Conservation (phyloP, 441 rosid genomes). For the Arabidopsis lyrata region DNA sequence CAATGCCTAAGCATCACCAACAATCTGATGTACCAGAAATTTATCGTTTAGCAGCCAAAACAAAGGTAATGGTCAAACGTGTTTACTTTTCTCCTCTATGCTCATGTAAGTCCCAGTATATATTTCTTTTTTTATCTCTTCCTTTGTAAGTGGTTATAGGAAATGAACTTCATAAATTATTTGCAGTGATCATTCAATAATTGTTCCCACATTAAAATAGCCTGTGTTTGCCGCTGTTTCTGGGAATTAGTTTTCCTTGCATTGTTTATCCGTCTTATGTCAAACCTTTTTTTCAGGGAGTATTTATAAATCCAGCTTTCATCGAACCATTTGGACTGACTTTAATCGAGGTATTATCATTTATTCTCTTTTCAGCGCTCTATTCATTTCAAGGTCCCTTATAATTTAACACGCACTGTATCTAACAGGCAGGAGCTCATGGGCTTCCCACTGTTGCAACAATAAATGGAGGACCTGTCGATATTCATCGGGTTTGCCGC, state of each 20-base stretch:
- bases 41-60: constrained; percentile 91
- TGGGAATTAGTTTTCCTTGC: constrained; percentile 3
- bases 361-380: constrained; percentile 7
- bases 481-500: constrained; percentile 68
- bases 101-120: background rate
- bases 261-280: constrained; percentile 18
- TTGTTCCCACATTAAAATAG: background rate
- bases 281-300: constrained; percentile 64
- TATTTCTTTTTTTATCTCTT: background rate
- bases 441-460: constrained; percentile 96
- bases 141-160: background rate
- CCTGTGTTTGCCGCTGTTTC: constrained; percentile 13
- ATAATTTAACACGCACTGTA: constrained; percentile 11
- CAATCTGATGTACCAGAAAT: constrained; percentile 94
- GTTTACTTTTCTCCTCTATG: constrained; percentile 3
- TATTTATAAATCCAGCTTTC: constrained; percentile 92
- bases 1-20: constrained; percentile 97
- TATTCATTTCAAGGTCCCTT: background rate
- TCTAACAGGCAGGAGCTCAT: constrained; percentile 85
- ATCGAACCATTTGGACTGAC: constrained; percentile 96
- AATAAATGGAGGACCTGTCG: constrained; percentile 96
- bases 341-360: constrained; percentile 72
- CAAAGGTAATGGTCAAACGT: constrained; percentile 63
- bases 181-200: constrained; percentile 12
- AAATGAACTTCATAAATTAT: background rate